Base-by-base conservation (phyloP, 176 grass and related monocot genomes). In the Cenchrus purpureus region DNA sequence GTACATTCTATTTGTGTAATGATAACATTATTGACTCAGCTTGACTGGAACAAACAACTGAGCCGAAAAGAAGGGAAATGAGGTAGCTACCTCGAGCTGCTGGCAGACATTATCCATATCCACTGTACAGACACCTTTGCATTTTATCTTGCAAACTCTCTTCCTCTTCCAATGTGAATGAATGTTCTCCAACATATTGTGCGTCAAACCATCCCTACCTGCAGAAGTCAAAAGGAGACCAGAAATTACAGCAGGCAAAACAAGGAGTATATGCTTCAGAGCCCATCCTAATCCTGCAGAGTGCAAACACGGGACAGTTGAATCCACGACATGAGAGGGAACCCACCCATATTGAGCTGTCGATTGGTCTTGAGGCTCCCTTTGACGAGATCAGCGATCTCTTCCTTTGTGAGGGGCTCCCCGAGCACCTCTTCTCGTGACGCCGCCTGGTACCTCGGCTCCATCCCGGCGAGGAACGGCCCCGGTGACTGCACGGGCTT, bases 81-180 rank as follows among this genome's bases (percentile, higher is more conserved):
- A 42, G 66, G 51, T 60, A 87, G 69, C 82, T 67, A 97, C 95
- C 92, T 98, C 95, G 56, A 98, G 81, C 74, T 93, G 89, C 32
- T 90, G 91, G 83, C 93, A 93, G 64, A 98, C 77, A 95, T 98
- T 98, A 73, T 98, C 87, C 93, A 98, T 91, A 85, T 98, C 93
- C 82, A 98, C 89, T 32, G 95, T 98, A 51, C 91, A 98, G 75
- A 98, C 93, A 71, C 95, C 93, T 92, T 92, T 91, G 84, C 95
- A 98, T 89, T 82, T 98, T 84, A 95, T 98, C 83, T 98, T 98
- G 93, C 95, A 98, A 80, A 98, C 93, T 78, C 95, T 91, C 83
- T 92, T 88, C 75, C 95, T 93, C 87, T 98, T 98, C 93, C 95
- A 98, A 55, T 88, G 95, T 42, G 93, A 68, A 80, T 98, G 95